Evolutionary conservation across 805 yeast species (phyloP), one percentile per base, ranked within the genome.

Genomic region (Saturnispora sanitii): DNA sequence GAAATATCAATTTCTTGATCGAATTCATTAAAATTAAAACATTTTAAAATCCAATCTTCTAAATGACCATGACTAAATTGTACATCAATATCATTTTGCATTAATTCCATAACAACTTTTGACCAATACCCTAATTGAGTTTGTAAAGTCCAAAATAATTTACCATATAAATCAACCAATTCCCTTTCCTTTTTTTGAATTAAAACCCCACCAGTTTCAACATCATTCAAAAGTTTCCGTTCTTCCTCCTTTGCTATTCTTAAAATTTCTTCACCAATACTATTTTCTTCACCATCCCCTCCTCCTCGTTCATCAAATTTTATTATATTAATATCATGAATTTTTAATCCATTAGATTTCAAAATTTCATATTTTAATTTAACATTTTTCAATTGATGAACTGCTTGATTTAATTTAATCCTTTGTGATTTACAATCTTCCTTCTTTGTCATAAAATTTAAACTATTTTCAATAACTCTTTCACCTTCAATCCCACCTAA

Each of bases 61-160:
- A 67, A 48, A 22, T 57, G 47, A 3, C 57, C 57, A 40, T 43
- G 39, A 11, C 44, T 40, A 17, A 56, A 43, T 13, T 49, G 46
- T 20, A 49, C 43, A 5, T 43, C 41, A 22, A 34, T 27, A 18
- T 30, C 34, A 13, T 35, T 34, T 22, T 19, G 20, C 30, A 36
- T 22, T 18, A 44, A 30, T 7, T 44, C 39, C n/a, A 45, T 50
- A 17, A 50, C 47, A 27, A 85, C 57, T 12, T 75, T 61, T 2
- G 77, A 67, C 54, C 88, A 68, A 52, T 90, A 90, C 1, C 59
- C 56, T 0, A 95, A 83, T 51, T 84, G 85, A 0, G 94, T 82
- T 56, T 92, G 97, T 33, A 92, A 58, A 20, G 90, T 61, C 53
- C 81, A 92, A 49, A 92, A 79, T 38, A 90, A 54, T 18, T 83